These are phyloP conservation scores for Centella asiatica DNA, from an alignment of 129 eudicot species.

Conservation along the genomic window DNA sequence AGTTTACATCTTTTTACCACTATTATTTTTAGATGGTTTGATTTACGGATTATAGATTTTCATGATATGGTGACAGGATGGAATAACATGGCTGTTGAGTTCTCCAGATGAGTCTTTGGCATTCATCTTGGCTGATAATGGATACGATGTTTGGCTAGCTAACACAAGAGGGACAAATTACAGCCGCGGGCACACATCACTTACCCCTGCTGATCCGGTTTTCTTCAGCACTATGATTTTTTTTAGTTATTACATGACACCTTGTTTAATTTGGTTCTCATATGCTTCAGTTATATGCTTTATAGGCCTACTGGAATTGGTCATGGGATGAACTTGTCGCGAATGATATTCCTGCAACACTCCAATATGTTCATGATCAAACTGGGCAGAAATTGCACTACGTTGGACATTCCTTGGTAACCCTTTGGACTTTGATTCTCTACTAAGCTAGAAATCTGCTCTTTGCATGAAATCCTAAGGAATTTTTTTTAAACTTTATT, in stretches of 20 bases:
- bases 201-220: constrained; percentile 55
- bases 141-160: constrained; percentile 78
- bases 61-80: constrained; percentile 42
- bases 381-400: constrained; percentile 75
- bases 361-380: constrained; percentile 45
- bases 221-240: neutral
- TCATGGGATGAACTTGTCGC: constrained; percentile 91
- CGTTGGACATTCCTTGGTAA: constrained; percentile 94
- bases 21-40: constrained; percentile 1
- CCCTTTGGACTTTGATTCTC: neutral
- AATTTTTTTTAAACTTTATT: neutral
- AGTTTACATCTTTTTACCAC: neutral
- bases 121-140: constrained; percentile 62
- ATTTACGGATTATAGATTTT: no score
- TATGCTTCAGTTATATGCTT: neutral
- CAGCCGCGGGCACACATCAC: constrained; percentile 66
- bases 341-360: constrained; percentile 58
- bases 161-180: constrained; percentile 64
- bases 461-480: neutral
- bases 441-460: neutral
- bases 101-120: constrained; percentile 55
- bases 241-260: neutral
- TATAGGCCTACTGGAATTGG: constrained; percentile 90
- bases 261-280: neutral
- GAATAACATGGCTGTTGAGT: constrained; percentile 59